phyloP scores from a whole-genome alignment of 176 grass and related monocot genomes.

The Microstegium vimineum region DNA sequence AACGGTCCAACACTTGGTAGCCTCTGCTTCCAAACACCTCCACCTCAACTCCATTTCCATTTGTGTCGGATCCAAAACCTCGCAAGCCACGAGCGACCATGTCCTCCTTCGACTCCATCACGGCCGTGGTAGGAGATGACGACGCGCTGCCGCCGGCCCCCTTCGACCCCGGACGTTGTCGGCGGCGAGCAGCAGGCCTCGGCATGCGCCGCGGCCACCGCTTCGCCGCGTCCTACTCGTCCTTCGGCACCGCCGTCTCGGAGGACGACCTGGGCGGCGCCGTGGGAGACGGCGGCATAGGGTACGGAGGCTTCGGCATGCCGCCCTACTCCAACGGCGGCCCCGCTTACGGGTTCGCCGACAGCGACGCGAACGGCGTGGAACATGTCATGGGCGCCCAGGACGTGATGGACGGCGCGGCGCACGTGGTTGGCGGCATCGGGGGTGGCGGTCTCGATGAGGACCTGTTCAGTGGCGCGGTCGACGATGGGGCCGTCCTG shows the following conservation, averaged over 20 bases:
- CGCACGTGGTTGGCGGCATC: neutral
- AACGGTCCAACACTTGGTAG: neutral
- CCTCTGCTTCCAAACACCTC: neutral
- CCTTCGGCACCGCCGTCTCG: slow-evolving; percentile 47
- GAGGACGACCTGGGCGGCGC: slow-evolving; percentile 38
- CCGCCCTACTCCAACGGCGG: neutral
- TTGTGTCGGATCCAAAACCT: slow-evolving; percentile 26
- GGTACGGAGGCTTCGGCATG: slow-evolving; percentile 22
- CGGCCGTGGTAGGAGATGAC: slow-evolving; percentile 34
- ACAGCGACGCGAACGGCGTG: slow-evolving; percentile 2
- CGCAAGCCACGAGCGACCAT: neutral
- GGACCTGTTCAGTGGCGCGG: slow-evolving; percentile 30
- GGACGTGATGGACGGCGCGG: slow-evolving; percentile 30
- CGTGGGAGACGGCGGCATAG: neutral
- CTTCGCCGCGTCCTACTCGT: slow-evolving; percentile 50
- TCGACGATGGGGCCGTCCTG: slow-evolving; percentile 38
- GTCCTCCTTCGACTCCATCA: slow-evolving; percentile 46
- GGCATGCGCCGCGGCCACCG: slow-evolving; percentile 35
- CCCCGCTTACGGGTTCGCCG: slow-evolving; percentile 23
- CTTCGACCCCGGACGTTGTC: neutral
- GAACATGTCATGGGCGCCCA: slow-evolving; percentile 17
- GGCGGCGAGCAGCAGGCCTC: neutral
- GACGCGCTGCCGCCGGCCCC: neutral
- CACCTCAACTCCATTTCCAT: slow-evolving; percentile 5
- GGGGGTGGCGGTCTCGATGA: slow-evolving; percentile 24